These are phyloP conservation scores for Eustoma russellianum DNA, from an alignment of 257 asterid genomes.

Conservation along the genomic window DNA sequence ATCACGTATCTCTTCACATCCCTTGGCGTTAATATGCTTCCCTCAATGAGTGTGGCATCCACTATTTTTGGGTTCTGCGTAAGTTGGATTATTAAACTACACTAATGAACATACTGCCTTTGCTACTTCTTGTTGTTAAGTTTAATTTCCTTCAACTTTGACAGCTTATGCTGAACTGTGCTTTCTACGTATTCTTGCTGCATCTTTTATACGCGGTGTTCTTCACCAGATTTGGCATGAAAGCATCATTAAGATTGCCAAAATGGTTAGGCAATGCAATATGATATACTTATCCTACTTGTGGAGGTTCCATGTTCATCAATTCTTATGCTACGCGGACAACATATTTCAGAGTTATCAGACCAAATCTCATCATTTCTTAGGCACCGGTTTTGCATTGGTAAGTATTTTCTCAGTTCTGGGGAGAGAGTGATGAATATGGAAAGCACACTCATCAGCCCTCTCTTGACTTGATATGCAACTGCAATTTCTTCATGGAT, in stretches of 20 bases:
- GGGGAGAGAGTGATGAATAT: no score
- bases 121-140: constrained; percentile 4
- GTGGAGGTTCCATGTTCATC: no score
- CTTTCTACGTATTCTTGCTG: constrained; percentile 60
- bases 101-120: background rate
- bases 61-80: constrained; percentile 77
- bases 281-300: constrained; percentile 1
- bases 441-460: background rate
- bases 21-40: constrained; percentile 55
- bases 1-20: constrained; percentile 54
- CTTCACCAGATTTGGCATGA: constrained; percentile 72
- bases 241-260: constrained; percentile 61
- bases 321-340: no score
- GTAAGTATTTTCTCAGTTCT: no score
- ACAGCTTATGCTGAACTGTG: constrained; percentile 86
- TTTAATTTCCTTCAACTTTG: constrained; percentile 4
- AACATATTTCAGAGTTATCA: no score
- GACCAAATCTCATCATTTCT: no score
- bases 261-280: constrained; percentile 73
- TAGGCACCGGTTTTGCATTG: background rate
- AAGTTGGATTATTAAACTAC: constrained; percentile 9
- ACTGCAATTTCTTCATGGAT: background rate
- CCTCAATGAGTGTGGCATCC: constrained; percentile 70
- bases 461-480: background rate
- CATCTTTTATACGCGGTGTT: constrained; percentile 83